phyloP scores from a whole-genome alignment of 1,284 basidiomycete species.

The Boletus subluridellus region DNA sequence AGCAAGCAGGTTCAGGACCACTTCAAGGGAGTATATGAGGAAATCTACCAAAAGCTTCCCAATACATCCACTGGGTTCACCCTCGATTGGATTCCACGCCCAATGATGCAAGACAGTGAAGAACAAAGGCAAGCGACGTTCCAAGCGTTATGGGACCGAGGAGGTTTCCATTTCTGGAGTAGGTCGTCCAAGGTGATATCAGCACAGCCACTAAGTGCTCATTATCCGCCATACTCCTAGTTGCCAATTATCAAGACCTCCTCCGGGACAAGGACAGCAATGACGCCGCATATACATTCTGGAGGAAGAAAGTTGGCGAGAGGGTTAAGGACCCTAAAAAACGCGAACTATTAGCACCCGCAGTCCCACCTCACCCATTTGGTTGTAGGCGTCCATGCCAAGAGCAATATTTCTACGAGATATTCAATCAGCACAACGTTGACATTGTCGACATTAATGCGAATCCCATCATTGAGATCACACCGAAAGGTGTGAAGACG shows the following conservation, averaged over 20 bases:
- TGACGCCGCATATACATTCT: constrained; percentile 13
- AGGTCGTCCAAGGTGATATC: not conserved
- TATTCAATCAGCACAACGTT: constrained; percentile 19
- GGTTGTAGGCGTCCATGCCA: constrained; percentile 14
- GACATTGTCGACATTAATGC: constrained; percentile 11
- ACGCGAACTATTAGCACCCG: constrained; percentile 14
- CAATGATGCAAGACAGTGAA: constrained; percentile 14
- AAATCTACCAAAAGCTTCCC: constrained; percentile 2
- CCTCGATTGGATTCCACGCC: not conserved
- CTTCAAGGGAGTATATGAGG: constrained; percentile 11
- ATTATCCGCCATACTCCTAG: not conserved
- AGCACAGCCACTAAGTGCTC: not conserved
- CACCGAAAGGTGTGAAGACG: constrained; percentile 14
- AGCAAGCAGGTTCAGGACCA: constrained; percentile 14
- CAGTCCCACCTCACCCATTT: constrained; percentile 17
- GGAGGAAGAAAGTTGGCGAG: constrained; percentile 18
- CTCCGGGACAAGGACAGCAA: not conserved
- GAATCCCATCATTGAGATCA: constrained; percentile 15
- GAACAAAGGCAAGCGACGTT: constrained; percentile 10
- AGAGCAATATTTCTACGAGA: constrained; percentile 17
- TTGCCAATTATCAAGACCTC: constrained; percentile 17
- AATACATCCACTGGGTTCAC: constrained; percentile 1
- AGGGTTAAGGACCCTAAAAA: constrained; percentile 18
- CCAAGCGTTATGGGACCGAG: constrained; percentile 12
- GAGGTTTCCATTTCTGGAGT: constrained; percentile 17